Evolutionary conservation across 345 rosid species (phyloP), one percentile per base, ranked within the genome.

Genomic region (Geranium rotundifolium): DNA sequence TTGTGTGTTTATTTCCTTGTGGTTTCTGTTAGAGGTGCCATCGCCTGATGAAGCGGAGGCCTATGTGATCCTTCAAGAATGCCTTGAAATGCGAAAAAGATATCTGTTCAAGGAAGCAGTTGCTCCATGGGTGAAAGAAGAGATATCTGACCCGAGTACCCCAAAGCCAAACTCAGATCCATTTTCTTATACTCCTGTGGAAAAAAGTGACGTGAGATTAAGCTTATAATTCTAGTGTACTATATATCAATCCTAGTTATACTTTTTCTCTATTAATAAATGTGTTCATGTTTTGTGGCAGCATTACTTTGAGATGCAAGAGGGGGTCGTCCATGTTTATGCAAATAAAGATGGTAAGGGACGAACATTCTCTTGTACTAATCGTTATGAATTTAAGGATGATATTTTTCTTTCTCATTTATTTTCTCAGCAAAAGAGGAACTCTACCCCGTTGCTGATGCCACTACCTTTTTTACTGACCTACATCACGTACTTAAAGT

Each of bases 101-200:
- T 95, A 95, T 69, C 64, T 90, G 31, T 95, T 80, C 74, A 85
- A 68, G 67, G 97, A 95, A 73, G 84, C 95, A 30, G 74, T 84
- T 72, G 95, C 95, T 58, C 96, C 99, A 19, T 95, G 97, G 99
- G 97, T 82, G 61, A 95, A 81, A 73, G 97, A 95, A 85, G 80
- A 84, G 62, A 88, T 95, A 72, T 85, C 84, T 59, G 99, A 95
- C 65, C 99, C 99, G 16, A 85, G 97, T 65, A 95, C 99, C 2
- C 99, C 99, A 14, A 95, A 90, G 85, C 92, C 91, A 65, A 95
- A 95, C 72, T 81, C 75, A 19, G 93, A 83, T 52, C 99, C 97
- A 18, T 95, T 95, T 79, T 80, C 75, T 60, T 90, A 76, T 68
- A 76, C 80, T 61, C 73, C 91, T 29, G 92, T 80, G 73, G 91